Evolutionary conservation across 257 asterid species (phyloP), one percentile per base, ranked within the genome.

Genomic region (Cynanchum wilfordii): DNA sequence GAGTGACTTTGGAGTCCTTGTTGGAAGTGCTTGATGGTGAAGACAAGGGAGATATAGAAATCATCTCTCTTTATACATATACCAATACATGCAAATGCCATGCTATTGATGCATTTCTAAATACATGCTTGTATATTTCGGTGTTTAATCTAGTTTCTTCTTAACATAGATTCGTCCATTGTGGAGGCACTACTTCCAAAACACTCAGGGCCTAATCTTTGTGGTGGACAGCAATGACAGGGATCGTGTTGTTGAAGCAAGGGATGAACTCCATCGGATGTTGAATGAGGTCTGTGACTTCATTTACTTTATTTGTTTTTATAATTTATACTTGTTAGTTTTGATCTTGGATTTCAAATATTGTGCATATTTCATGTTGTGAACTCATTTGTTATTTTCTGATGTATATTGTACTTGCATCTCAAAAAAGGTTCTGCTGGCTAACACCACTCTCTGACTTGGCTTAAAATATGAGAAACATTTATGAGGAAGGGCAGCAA

Each of bases 181-280:
- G 76, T 82, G 86, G 86, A 82, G 86, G 81, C 86, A 82, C 76
- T 82, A 82, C 73, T 82, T 82, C 70, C 85, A 82, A 70, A 82
- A 82, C 70, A 82, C 85, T 10, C 86, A 82, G 73, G 86, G 86
- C 62, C 83, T 82, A 42, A 79, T 82, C 36, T 82, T 82, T 76
- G 86, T 82, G 62, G 83, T 82, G 62, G 86, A 82, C 66, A 82
- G 86, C 81, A 82, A 82, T 62, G 86, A 82, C 63, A 75, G 85
- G 70, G 85, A 82, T 45, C 81, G 85, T 33, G 83, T 82, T 59
- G 85, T 82, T 51, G 85, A 82, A 75, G 85, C 85, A 30, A 82
- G 83, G 71, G 85, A 82, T 78, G 85, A 82, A 75, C 73, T 82
- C 58, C 86, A 82, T 75, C 79, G 86, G 75, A 82, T 82, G 86